Base-by-base conservation (phyloP, 192 early-diverging fungal genomes). In the Kickxella alabastrina region DNA sequence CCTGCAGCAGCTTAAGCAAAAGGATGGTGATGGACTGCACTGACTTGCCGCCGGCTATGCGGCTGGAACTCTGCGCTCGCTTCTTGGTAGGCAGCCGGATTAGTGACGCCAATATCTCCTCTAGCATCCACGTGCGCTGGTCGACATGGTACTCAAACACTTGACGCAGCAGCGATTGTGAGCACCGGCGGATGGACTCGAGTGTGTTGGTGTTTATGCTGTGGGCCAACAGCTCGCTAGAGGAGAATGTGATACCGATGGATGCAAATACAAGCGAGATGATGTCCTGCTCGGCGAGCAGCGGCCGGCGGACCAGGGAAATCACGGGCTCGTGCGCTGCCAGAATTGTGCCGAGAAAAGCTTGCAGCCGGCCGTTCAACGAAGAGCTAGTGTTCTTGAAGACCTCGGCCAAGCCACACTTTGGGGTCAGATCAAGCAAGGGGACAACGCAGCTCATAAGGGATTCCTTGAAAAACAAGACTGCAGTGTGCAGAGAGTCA, bases 101-200 rank as follows among this genome's bases (percentile, higher is more conserved):
- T 10, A 92, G 52, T 21, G 83, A 82, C 0, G 81, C 82, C 13
- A 90, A 71, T n/a, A 92, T 85, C 49, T 96, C 93, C 46, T 92
- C 93, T 19, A 96, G 57, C 22, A 96, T 90, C 80, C 89, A 90
- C 17, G 58, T 62, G 21, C 90, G 78, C 46, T 93, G 91, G 19
- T 59, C 65, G 4, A 55, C 36, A 10, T 63, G 54, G 6, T 43
- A 24, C 40, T 66, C 71, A 50, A 67, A 74, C 15, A 74, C 52
- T 28, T 43, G 59, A 9, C 65, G 64, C 26, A 74, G 49, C 47
- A 74, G 52, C 37, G 43, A 28, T 37, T 67, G 64, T 3, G 71
- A 59, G 27, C 64, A 47, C n/a, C 71, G 71, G 40, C 71, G 59
- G 26, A 67, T 49, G 18, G 59, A 67, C 34, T 74, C 71, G 17